A percentile compares a stretch with the other conserved stretches of the same genome.
Conservation (phyloP, 169 alveolate species). For the Cryptosporidium andersoni region DNA sequence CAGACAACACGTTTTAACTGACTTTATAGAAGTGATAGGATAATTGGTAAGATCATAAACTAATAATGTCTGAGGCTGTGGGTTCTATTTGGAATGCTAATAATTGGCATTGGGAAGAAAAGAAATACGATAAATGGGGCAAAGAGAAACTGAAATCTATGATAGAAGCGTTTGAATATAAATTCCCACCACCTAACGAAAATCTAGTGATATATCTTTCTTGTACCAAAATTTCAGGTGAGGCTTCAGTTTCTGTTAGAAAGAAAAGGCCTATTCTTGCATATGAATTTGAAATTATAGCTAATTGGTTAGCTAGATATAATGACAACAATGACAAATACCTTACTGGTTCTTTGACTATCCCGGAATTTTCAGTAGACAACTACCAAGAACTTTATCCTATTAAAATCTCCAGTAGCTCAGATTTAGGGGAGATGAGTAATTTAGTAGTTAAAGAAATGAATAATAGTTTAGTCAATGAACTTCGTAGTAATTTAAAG, state of each 20-base stretch:
- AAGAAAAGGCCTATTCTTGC: constrained; percentile 66
- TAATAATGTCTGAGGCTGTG: constrained; percentile 23
- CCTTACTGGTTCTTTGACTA: constrained; percentile 23
- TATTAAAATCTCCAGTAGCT: neutral
- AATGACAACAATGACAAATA: constrained; percentile 3
- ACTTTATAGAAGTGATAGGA: neutral
- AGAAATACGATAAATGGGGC: constrained; percentile 75
- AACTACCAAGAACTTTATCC: constrained; percentile 48
- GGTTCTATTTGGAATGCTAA: constrained; percentile 78
- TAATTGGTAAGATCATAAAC: neutral
- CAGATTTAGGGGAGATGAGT: constrained; percentile 5
- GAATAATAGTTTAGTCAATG: constrained; percentile 6
- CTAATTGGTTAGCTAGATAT: constrained; percentile 25
- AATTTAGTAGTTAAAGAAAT: constrained; percentile 2
- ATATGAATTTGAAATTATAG: constrained; percentile 49
- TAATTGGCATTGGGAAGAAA: constrained; percentile 80
- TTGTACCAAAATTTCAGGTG: constrained; percentile 1
- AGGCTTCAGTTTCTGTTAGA: constrained; percentile 62
- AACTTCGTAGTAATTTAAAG: constrained; percentile 48
- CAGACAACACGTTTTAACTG: too few relatives aligned
- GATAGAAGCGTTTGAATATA: constrained; percentile 30
- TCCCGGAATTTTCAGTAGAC: constrained; percentile 61
- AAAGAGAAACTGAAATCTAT: constrained; percentile 71
- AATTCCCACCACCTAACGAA: too few relatives aligned
- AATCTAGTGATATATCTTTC: neutral